Evolutionary conservation across 2,329 filamentous ascomycete species (phyloP), one percentile per base, ranked within the genome.

Genomic region (Hypoxylon sp.): DNA sequence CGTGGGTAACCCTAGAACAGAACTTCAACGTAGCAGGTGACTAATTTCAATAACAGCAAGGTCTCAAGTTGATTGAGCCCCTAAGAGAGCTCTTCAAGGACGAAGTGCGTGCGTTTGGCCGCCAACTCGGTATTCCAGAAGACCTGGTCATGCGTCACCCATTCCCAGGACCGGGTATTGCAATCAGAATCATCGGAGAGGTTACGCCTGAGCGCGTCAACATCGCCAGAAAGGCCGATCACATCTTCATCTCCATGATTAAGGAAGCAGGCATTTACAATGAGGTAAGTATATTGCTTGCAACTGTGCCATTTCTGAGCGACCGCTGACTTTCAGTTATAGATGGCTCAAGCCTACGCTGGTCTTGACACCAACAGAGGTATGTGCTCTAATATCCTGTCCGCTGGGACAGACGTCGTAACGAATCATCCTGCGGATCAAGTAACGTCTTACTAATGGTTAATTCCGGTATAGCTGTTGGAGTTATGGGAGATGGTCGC

Each of bases 161-260:
- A 23, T 94, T 93, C 85, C 91, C 91, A 0, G 91, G 91, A 2
- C 80, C 84, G 0, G 86, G 81, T 56, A 89, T 97, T 67, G 93
- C 87, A 13, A 92, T 96, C 72, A 87, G 93, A 58, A 91, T 97
- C 66, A 83, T 97, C 0, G 94, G 94, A 36, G 94, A 97, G 73
- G 90, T 97, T 13, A 97, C 93, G 1, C 86, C 85, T 1, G 91
- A 94, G 77, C 88, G 91, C 45, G 91, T 97, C 14, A 88, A 89
- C 60, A 96, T 97, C 69, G 93, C 89, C 1, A 83, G 92, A n/a
- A 84, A 91, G 77, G 92, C 92, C 1, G 93, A 94, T 75, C 77
- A 88, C 75, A 94, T 95, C 75, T 94, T 92, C 81, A 93, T 94
- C 72, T 85, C 86, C 68, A 89, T 90, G 85, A 94, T 95, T 80